Base-by-base conservation (phyloP, 2,329 filamentous ascomycete species). In the Cryphonectria carpinicola region DNA sequence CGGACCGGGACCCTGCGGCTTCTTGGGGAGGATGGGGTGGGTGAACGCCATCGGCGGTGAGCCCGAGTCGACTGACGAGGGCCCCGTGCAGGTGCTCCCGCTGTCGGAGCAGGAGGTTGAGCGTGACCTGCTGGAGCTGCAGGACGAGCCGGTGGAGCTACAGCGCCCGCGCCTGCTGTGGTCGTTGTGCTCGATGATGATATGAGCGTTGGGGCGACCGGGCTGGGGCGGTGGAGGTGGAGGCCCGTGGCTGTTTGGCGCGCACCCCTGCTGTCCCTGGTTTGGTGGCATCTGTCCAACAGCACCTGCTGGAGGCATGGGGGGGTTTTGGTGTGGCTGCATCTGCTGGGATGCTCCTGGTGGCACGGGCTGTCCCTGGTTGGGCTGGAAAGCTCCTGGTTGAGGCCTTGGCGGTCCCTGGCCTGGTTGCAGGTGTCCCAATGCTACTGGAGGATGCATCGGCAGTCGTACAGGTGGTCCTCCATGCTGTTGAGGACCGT, bases 51-150 rank as follows among this genome's bases (percentile, higher is more conserved):
- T 64, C 7, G 17, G 43, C 19, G 58, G 43, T 35, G 66, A 56
- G 58, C 19, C 43, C 28, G 58, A 32, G 60, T 4, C 13, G 32
- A 11, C 10, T 4, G 60, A 68, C 25, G 66, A 56, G 43, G 43
- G 43, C 43, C 25, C 37, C 35, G 66, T 68, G 43, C 52, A 32
- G 32, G 43, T 11, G 58, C 43, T 68, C 39, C 43, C 25, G 22
- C 32, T n/a, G 41, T 64, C 56, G 17, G 66, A 68, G 58, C 52
- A 32, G 17, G 14, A 68, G 41, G 49, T 43, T 4, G 39, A 62
- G 32, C n/a, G n/a, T 58, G 56, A 56, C 56, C 58, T 25, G 66
- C 56, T 63, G 19, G 28, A 46, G 43, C 22, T 41, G 41, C 14
- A 11, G 35, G 41, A 63, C 17, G 66, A 68, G 46, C 7, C 25